phyloP scores from a whole-genome alignment of 306 rosid species.

The Vicia villosa region DNA sequence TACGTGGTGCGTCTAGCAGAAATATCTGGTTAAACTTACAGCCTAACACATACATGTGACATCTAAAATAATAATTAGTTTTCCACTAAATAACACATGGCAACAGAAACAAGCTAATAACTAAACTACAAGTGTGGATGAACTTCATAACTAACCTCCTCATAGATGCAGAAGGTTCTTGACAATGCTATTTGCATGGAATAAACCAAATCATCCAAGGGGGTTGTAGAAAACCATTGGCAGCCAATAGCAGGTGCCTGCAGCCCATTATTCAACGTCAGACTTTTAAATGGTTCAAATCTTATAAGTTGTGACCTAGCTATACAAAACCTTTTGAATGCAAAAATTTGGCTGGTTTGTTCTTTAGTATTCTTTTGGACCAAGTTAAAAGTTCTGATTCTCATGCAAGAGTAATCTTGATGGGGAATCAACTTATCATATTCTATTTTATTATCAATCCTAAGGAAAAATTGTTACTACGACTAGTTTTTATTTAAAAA shows the following conservation, averaged over 20 bases:
- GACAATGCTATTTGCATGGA: constrained; percentile 69
- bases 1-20: no score
- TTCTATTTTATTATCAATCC: neutral
- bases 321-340: constrained; percentile 21
- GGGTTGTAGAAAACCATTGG: constrained; percentile 75
- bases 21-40: constrained; percentile 1
- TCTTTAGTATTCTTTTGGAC: constrained; percentile 16
- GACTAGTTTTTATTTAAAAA: neutral
- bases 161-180: constrained; percentile 86
- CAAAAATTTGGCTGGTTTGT: neutral
- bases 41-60: neutral
- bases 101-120: constrained; percentile 34
- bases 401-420: neutral
- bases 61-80: constrained; percentile 1
- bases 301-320: constrained; percentile 21
- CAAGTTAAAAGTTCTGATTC: constrained; percentile 18
- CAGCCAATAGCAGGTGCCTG: constrained; percentile 75
- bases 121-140: constrained; percentile 28
- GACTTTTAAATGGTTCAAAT: constrained; percentile 6
- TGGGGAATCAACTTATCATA: neutral
- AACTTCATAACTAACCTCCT: constrained; percentile 63
- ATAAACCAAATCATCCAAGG: constrained; percentile 56
- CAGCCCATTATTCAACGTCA: constrained; percentile 27
- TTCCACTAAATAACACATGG: constrained; percentile 24
- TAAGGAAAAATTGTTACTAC: neutral